phyloP scores from a whole-genome alignment of 2,329 filamentous ascomycete species.

The Cordyceps javanica region DNA sequence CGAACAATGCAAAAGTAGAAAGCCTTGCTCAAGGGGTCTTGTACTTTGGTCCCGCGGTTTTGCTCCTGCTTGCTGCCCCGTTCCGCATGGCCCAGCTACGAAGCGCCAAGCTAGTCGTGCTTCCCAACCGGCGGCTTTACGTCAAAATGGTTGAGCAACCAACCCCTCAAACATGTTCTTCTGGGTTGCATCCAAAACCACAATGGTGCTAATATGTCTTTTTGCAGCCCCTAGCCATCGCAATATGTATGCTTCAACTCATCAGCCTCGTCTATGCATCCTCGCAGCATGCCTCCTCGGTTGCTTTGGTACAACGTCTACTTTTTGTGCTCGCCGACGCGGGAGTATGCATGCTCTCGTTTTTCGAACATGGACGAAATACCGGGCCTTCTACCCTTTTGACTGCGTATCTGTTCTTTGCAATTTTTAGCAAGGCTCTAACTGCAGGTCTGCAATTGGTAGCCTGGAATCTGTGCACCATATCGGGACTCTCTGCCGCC shows the following conservation, averaged over 20 bases:
- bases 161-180: background rate
- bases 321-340: background rate
- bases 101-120: background rate
- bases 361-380: constrained; percentile 1
- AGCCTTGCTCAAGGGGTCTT: background rate
- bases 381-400: background rate
- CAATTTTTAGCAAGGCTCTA: background rate
- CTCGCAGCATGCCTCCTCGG: background rate
- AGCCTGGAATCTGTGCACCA: background rate
- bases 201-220: background rate
- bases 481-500: background rate
- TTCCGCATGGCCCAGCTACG: background rate
- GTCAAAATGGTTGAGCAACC: background rate
- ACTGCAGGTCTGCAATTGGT: background rate
- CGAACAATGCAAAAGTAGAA: background rate
- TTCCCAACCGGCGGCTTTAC: background rate
- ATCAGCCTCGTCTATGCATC: background rate
- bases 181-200: background rate
- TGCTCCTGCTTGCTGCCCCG: background rate
- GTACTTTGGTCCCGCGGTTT: background rate
- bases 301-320: background rate
- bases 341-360: background rate
- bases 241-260: background rate
- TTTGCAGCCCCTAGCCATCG: background rate
- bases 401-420: background rate